These are phyloP conservation scores for Berkeleyomyces rouxiae DNA, from an alignment of 2,329 filamentous ascomycete genomes.

Conservation along the genomic window DNA sequence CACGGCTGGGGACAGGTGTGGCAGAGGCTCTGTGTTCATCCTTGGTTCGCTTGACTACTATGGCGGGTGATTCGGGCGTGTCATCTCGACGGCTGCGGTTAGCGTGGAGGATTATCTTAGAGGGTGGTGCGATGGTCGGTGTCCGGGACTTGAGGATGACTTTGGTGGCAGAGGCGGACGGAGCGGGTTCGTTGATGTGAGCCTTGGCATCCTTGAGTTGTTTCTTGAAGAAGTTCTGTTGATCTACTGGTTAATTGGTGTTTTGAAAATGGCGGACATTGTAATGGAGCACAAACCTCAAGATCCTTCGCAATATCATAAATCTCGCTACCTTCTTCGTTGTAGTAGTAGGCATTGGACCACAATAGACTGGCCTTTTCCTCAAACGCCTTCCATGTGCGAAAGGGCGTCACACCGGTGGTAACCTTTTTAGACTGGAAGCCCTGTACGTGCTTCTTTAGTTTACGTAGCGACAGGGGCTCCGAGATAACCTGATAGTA, in stretches of 20 bases:
- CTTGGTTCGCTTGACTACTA: background rate
- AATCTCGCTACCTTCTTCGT: slow-evolving; percentile 81
- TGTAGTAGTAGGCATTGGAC: slow-evolving; percentile 78
- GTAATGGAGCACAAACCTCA: slow-evolving; percentile 37
- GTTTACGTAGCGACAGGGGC: slow-evolving; percentile 59
- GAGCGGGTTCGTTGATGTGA: slow-evolving; percentile 51
- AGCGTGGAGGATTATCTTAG: slow-evolving; percentile 55
- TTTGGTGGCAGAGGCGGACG: slow-evolving; percentile 29
- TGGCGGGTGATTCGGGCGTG: slow-evolving; percentile 2
- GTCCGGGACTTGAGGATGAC: slow-evolving; percentile 13
- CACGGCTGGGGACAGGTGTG: slow-evolving; percentile 2
- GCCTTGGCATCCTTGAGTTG: slow-evolving; percentile 56
- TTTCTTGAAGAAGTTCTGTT: slow-evolving; percentile 44
- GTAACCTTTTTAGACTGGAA: slow-evolving; percentile 50
- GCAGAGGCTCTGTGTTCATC: background rate
- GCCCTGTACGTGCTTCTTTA: slow-evolving; percentile 63
- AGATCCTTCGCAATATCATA: slow-evolving; percentile 61
- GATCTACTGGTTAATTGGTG: background rate
- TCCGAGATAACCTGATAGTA: slow-evolving; percentile 76
- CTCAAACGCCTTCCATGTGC: slow-evolving; percentile 68
- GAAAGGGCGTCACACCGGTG: slow-evolving; percentile 51
- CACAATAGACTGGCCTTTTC: slow-evolving; percentile 67
- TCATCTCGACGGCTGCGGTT: slow-evolving; percentile 21
- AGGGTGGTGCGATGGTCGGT: slow-evolving; percentile 2
- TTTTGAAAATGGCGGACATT: background rate